Evolutionary conservation across 306 rosid species (phyloP).

Genomic region (Gynostemma pentaphyllum): DNA sequence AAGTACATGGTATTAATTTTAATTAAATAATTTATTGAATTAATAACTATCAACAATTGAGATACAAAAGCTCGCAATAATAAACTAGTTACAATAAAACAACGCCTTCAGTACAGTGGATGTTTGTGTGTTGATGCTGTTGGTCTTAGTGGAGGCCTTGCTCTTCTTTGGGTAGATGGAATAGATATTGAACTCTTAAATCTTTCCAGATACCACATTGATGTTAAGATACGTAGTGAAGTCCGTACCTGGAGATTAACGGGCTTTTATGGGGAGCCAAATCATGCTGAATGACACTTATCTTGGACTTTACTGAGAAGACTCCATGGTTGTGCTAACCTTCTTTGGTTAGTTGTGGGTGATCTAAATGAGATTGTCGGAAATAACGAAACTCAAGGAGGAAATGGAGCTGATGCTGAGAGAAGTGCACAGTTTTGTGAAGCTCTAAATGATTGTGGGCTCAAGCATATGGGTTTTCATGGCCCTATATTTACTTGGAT

Average conservation of each 20-base stretch:
- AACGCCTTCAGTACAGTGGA: too few relatives aligned
- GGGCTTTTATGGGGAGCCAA: neutral
- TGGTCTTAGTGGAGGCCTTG: too few relatives aligned
- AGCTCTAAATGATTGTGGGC: neutral
- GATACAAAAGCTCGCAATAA: too few relatives aligned
- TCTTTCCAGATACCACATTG: too few relatives aligned
- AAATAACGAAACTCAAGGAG: neutral
- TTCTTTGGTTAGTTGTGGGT: neutral
- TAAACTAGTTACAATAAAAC: too few relatives aligned
- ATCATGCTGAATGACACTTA: neutral
- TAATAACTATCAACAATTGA: too few relatives aligned
- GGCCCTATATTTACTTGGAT: neutral
- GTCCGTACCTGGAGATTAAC: neutral
- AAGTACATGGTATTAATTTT: too few relatives aligned
- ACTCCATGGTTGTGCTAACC: neutral
- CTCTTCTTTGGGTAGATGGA: too few relatives aligned
- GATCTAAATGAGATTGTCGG: neutral
- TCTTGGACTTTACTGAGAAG: neutral
- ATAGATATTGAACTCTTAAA: too few relatives aligned
- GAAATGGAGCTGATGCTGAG: neutral
- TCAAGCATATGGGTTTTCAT: neutral
- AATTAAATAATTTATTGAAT: too few relatives aligned
- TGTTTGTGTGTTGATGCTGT: too few relatives aligned
- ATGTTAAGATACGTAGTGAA: too few relatives aligned
- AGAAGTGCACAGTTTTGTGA: neutral